Conservation (phyloP, 495 filamentous ascomycete genomes). For the Pseudomonodictys pantanalensis region DNA sequence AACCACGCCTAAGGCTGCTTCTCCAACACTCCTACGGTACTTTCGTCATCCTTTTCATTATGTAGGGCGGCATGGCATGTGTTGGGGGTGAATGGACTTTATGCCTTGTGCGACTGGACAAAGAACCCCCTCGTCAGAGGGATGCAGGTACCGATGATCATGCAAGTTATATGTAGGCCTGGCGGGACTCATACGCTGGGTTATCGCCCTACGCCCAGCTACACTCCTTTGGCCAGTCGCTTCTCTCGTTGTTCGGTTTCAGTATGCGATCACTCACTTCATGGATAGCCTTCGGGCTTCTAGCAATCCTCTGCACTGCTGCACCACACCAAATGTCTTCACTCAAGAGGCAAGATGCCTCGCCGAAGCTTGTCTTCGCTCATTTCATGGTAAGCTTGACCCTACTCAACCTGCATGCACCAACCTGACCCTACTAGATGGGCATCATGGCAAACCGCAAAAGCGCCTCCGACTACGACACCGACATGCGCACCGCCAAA, state of each 20-base stretch:
- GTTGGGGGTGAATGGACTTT: too few species aligned
- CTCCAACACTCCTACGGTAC: too few species aligned
- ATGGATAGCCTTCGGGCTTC: constrained; percentile 5
- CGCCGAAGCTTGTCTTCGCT: constrained; percentile 49
- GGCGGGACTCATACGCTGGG: too few species aligned
- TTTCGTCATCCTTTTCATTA: too few species aligned
- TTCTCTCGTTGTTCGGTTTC: background rate
- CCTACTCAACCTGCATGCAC: background rate
- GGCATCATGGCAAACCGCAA: constrained; percentile 53
- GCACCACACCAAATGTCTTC: constrained; percentile 8
- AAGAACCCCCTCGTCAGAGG: too few species aligned
- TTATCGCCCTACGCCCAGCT: too few species aligned
- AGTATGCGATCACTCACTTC: constrained; percentile 18
- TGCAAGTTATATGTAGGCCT: too few species aligned
- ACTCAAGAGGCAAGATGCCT: constrained; percentile 5
- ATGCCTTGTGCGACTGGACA: too few species aligned
- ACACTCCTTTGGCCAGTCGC: constrained; percentile 10
- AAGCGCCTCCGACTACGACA: constrained; percentile 52
- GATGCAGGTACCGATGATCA: too few species aligned
- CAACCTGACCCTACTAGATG: constrained; percentile 37
- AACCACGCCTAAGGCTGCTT: too few species aligned
- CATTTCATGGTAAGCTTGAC: constrained; percentile 57
- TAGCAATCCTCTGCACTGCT: constrained; percentile 10
- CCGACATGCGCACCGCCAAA: constrained; percentile 57
- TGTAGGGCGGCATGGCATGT: too few species aligned